phyloP scores from a whole-genome alignment of 331 rosid species.

The Ulmus americana region DNA sequence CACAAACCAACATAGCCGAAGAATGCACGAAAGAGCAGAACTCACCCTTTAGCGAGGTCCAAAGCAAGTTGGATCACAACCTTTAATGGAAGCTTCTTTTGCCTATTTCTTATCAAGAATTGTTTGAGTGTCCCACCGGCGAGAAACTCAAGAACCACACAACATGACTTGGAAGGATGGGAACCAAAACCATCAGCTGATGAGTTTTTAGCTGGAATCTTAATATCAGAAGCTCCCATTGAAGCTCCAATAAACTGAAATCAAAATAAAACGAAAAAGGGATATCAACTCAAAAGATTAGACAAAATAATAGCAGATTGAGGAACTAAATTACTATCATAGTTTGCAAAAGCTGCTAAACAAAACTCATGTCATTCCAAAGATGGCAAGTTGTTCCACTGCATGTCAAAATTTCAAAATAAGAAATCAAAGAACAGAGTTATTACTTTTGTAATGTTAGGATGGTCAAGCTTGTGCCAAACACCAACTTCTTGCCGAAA shows the following conservation, averaged over 20 bases:
- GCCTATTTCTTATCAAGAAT: conserved; percentile 43
- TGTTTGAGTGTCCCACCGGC: conserved; percentile 73
- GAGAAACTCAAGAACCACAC: conserved; percentile 70
- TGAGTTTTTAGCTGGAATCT: conserved; percentile 51
- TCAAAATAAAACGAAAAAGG: conserved; percentile 16
- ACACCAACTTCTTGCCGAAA: conserved; percentile 88
- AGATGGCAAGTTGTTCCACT: conserved; percentile 11
- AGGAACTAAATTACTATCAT: conserved; percentile 1
- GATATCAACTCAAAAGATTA: not conserved
- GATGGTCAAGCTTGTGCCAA: conserved; percentile 86
- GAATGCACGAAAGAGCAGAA: conserved; percentile 3
- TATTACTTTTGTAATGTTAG: conserved; percentile 75
- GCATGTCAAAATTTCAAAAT: conserved; percentile 13
- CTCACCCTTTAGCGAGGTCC: conserved; percentile 81
- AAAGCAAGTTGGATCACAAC: conserved; percentile 71
- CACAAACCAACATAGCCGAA: not conserved
- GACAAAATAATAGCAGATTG: conserved; percentile 4
- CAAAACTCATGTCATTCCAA: conserved; percentile 3
- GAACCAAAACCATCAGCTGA: conserved; percentile 31
- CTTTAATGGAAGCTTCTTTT: conserved; percentile 60
- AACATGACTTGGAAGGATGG: conserved; percentile 65
- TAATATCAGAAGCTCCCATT: conserved; percentile 67
- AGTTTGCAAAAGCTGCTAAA: not conserved
- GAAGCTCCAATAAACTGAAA: conserved; percentile 89
- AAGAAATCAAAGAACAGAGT: conserved; percentile 23